Percentiles rank a stretch among this genome's conserved stretches.
These are phyloP conservation scores for Yamadazyma trypodendri DNA, from an alignment of 1,139 yeast species.

Conservation along the genomic window DNA sequence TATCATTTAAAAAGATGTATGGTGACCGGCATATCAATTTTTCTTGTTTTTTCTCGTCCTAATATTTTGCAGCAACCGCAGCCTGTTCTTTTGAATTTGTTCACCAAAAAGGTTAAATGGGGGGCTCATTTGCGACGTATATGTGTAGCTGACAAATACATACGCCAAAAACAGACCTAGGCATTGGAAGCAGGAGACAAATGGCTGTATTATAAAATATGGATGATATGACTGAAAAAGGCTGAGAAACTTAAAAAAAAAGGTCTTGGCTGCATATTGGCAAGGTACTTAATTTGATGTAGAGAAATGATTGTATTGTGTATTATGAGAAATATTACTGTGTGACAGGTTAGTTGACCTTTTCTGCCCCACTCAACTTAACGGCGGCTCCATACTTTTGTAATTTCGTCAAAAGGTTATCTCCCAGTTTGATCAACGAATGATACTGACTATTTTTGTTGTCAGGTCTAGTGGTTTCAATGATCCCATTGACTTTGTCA, in stretches of 20 bases:
- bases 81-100: background rate
- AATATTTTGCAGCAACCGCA: background rate
- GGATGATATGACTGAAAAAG: too few relatives aligned
- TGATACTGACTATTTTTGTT: conserved; percentile 95
- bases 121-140: background rate
- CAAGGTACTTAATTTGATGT: too few relatives aligned
- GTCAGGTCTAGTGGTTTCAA: conserved; percentile 95
- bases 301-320: too few relatives aligned
- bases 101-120: too few relatives aligned
- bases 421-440: conserved; percentile 86
- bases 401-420: conserved; percentile 83
- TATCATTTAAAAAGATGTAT: background rate
- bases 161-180: too few relatives aligned
- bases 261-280: too few relatives aligned
- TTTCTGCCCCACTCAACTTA: conserved; percentile 88
- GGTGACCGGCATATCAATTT: background rate
- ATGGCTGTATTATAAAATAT: too few relatives aligned
- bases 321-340: too few relatives aligned
- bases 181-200: too few relatives aligned
- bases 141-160: background rate
- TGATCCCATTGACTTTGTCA: conserved; percentile 92
- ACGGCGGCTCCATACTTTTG: conserved; percentile 98
- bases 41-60: background rate
- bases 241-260: too few relatives aligned
- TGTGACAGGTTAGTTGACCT: conserved; percentile 29